Evolutionary conservation across 2,329 filamentous ascomycete species (phyloP), one percentile per base, ranked within the genome.

Genomic region (Fusarium sp.): DNA sequence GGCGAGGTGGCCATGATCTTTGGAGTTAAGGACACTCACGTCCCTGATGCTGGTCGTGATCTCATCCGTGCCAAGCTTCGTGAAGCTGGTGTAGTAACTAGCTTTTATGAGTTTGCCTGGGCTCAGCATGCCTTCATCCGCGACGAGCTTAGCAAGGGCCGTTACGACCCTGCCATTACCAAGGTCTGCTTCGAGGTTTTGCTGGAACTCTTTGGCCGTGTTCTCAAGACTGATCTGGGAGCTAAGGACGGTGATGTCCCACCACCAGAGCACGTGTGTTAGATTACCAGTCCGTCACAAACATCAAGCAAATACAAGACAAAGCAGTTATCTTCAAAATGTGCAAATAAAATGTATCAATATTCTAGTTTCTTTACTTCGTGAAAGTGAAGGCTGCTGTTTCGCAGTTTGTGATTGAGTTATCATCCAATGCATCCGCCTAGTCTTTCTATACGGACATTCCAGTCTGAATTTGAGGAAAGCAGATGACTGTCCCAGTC

Each of bases 51-150:
- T 40, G 94, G 94, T 3, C 86, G 94, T 19, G 93, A 97, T 78
- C 79, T 96, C 70, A 96, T 97, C 77, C 88, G 94, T 60, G 88
- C 88, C 77, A 94, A 93, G 64, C 83, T 97, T 72, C 89, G 94
- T 72, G 92, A 93, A 22, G 88, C 89, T 7, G 91, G 90, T 11
- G 86, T 90, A 7, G 83, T 86, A 11, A 94, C 95, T 74, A 91
- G 88, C 75, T 97, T 93, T 77, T 93, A 96, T 80, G 94, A 97
- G 81, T 89, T 92, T 68, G 92, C 93, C n/a, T 95, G 93, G 88
- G 94, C 94, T 5, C 94, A 97, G 79, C 94, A 97, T 82, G 94
- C 94, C 7, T 97, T 97, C 76, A 96, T 97, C 77, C 86, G 94
- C 19, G 94, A 97, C 75, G 94, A 97, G 82, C 83, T 96, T 61